Percentiles rank a stretch among this genome's conserved stretches.
Evolutionary conservation across 768 basidiomycete genomes (phyloP).

Genomic region (Hygrophoropsis aurantiaca): DNA sequence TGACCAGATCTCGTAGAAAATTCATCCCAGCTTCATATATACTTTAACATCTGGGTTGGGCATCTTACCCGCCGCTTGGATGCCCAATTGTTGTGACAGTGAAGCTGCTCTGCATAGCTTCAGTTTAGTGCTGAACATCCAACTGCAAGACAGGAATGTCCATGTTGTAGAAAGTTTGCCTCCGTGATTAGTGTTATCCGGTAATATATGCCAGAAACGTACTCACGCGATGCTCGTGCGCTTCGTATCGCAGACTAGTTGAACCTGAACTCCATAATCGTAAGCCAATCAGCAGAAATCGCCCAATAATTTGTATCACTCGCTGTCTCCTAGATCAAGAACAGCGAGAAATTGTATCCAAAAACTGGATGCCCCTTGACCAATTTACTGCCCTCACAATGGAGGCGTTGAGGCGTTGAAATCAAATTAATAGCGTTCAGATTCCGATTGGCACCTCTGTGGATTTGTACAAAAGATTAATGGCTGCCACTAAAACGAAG

Average conservation of each 20-base stretch:
- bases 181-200: conserved; percentile 37
- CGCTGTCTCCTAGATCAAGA: conserved; percentile 6
- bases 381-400: conserved; percentile 42
- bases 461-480: too few relatives aligned
- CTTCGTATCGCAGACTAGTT: conserved; percentile 39
- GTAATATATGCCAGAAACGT: too few relatives aligned
- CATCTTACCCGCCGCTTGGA: conserved; percentile 40
- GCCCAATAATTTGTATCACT: conserved; percentile 39
- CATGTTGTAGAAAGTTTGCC: conserved; percentile 58
- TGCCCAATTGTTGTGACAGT: conserved; percentile 53
- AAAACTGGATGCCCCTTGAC: conserved; percentile 5
- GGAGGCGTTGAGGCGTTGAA: conserved; percentile 37
- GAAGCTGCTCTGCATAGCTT: conserved; percentile 61
- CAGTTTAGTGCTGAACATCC: conserved; percentile 44
- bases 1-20: conserved; percentile 29
- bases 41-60: conserved; percentile 55
- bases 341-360: too few relatives aligned
- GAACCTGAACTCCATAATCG: conserved; percentile 65
- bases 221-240: conserved; percentile 16
- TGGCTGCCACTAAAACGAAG: too few relatives aligned
- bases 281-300: conserved; percentile 20
- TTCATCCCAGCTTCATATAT: conserved; percentile 46
- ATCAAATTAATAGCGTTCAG: too few relatives aligned
- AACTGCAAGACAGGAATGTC: conserved; percentile 49
- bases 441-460: conserved; percentile 33